phyloP scores from a whole-genome alignment of 805 yeast genomes.

The Wickerhamiella nectarea region DNA sequence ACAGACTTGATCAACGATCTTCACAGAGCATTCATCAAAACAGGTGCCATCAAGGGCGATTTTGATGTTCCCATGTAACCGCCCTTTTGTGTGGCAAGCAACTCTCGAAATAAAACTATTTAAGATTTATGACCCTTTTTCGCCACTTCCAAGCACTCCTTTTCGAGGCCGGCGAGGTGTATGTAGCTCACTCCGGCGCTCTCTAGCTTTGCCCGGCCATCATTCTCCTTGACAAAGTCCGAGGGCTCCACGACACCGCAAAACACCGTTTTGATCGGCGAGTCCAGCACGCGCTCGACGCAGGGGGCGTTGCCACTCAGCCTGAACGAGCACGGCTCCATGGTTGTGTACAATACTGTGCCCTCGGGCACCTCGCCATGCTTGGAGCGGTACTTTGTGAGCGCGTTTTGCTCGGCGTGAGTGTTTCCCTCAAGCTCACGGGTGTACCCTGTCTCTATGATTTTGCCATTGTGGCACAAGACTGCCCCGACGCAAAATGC shows the following conservation, averaged over 20 bases:
- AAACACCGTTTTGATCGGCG: slow-evolving; percentile 56
- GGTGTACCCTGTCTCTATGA: slow-evolving; percentile 75
- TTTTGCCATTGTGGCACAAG: slow-evolving; percentile 44
- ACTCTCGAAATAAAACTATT: no score
- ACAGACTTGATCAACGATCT: slow-evolving; percentile 76
- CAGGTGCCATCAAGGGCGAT: slow-evolving; percentile 36
- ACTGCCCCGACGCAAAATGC: slow-evolving; percentile 95
- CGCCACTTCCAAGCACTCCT: slow-evolving; percentile 54
- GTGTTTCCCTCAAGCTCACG: slow-evolving; percentile 90
- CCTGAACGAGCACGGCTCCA: slow-evolving; percentile 92
- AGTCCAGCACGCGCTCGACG: slow-evolving; percentile 55
- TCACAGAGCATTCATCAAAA: slow-evolving; percentile 49
- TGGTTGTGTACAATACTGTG: slow-evolving; percentile 76
- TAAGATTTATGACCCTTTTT: slow-evolving; percentile 45
- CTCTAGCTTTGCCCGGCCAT: slow-evolving; percentile 43
- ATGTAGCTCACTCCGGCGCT: slow-evolving; percentile 52
- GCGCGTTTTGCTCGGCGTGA: slow-evolving; percentile 93
- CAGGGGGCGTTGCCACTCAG: slow-evolving; percentile 87
- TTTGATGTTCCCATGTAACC: not conserved
- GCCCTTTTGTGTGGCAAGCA: no score
- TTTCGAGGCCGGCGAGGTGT: slow-evolving; percentile 74
- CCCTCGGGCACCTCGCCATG: slow-evolving; percentile 48
- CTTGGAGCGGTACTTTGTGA: slow-evolving; percentile 49
- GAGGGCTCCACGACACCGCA: slow-evolving; percentile 90
- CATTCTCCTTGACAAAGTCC: slow-evolving; percentile 69